A percentile compares a stretch with the other conserved stretches of the same genome.
These are phyloP conservation scores for Pinus taeda DNA, from an alignment of 75 land plant species.

Conservation along the genomic window DNA sequence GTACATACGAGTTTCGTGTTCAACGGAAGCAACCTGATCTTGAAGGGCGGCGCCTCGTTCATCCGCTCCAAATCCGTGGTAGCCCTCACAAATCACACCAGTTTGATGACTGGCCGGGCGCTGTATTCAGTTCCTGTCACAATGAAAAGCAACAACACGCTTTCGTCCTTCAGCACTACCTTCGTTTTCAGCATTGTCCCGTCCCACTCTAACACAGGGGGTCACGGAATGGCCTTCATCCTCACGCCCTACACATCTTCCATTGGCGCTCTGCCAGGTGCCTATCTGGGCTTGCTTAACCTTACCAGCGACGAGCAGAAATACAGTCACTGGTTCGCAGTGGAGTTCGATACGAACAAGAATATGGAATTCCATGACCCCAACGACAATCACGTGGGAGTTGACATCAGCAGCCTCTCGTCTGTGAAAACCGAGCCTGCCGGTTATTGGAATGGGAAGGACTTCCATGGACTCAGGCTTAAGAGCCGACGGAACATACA, in stretches of 20 bases:
- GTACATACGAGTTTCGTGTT: too few relatives aligned
- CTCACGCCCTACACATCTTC: slow-evolving; percentile 26
- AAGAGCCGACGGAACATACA: too few relatives aligned
- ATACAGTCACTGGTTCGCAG: too few relatives aligned
- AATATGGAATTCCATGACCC: too few relatives aligned
- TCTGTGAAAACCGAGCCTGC: too few relatives aligned
- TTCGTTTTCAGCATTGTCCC: slow-evolving; percentile 33
- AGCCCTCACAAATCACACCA: neutral
- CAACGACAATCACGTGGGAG: too few relatives aligned
- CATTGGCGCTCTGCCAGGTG: slow-evolving; percentile 16
- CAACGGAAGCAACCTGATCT: too few relatives aligned
- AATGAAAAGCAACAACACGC: neutral
- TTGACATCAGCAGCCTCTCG: too few relatives aligned
- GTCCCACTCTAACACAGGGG: slow-evolving; percentile 10
- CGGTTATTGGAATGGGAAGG: too few relatives aligned
- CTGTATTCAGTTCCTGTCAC: neutral
- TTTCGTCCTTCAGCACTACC: slow-evolving; percentile 4
- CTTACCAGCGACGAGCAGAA: slow-evolving; percentile 19
- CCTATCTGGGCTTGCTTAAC: slow-evolving; percentile 55
- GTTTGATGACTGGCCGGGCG: neutral
- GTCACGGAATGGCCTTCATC: slow-evolving; percentile 45
- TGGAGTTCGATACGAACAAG: too few relatives aligned
- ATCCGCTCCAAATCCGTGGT: neutral
- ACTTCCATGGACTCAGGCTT: too few relatives aligned
- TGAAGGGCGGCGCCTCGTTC: neutral